Evolutionary conservation across 192 early-diverging fungal species (phyloP), one percentile per base, ranked within the genome.

Genomic region (Endogone sp.): DNA sequence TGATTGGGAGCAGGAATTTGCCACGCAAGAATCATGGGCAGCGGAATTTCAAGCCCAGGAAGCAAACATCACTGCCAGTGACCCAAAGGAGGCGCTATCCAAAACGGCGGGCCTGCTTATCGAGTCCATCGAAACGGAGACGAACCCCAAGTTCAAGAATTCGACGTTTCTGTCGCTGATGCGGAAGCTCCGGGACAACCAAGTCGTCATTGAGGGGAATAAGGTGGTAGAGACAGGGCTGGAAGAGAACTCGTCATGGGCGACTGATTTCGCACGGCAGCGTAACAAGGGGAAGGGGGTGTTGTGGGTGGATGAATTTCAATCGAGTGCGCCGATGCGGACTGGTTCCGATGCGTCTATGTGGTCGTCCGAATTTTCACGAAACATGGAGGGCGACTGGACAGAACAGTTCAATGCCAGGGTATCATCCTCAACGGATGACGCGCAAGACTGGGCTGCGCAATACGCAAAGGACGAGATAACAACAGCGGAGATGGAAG

Each of bases 101-200:
- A 80, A 86, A 59, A 93, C 92, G 0, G 97, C 97, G 27, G 89
- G 86, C 10, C 80, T 91, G 64, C 82, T 99, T 26, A 73, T 97
- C 16, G 87, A 92, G 30, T 85, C 88, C 29, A 90, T 98, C 21
- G 75, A 86, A 29, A 77, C 71, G n/a, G 82, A 89, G 3, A 79
- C 85, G 54, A 96, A 98, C 65, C 94, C 97, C 29, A 98, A 98
- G 79, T 95, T 99, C 71, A 89, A 91, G 68, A 85, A 91, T 64
- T 96, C 93, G 20, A 87, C 93, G 54, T 99, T 99, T 68, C 77
- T 98, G 79, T 86, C 84, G 13, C 90, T 99, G 75, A 98, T 99
- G 95, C 84, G 92, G 64, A 85, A 95, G 72, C 80, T 99, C 56
- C 84, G 93, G 22, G 93, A 99, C 81, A 81, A 88, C 22, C 89